Evolutionary conservation across 805 yeast species (phyloP).

Genomic region (Nakazawaea molendinolei): DNA sequence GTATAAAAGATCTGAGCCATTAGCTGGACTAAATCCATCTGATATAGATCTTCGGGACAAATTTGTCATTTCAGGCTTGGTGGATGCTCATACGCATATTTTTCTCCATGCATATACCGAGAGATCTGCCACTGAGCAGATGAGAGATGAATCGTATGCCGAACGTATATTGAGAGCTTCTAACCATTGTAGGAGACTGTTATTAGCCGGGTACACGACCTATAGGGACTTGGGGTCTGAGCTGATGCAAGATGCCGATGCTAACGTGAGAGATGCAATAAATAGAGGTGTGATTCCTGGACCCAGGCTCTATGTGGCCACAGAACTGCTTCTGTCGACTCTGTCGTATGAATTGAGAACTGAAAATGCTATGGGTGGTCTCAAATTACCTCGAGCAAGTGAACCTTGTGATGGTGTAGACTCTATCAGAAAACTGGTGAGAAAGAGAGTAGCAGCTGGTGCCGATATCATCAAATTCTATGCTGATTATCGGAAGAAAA

Average conservation of each 20-base stretch:
- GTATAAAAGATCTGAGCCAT: constrained; percentile 9
- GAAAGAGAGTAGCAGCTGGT: constrained; percentile 21
- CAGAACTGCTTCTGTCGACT: constrained; percentile 19
- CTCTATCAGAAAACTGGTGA: constrained; percentile 20
- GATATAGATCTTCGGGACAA: constrained; percentile 21
- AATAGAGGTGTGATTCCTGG: constrained; percentile 21
- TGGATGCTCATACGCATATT: constrained; percentile 25
- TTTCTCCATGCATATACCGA: constrained; percentile 23
- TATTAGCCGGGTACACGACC: constrained; percentile 23
- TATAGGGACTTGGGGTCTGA: constrained; percentile 24
- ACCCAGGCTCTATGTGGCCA: constrained; percentile 22
- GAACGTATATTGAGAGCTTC: constrained; percentile 21
- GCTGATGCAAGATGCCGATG: constrained; percentile 23
- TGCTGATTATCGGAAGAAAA: constrained; percentile 22
- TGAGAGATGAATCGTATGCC: constrained; percentile 21
- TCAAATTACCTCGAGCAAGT: constrained; percentile 17
- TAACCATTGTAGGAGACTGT: constrained; percentile 20
- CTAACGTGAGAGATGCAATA: constrained; percentile 22
- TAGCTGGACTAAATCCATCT: constrained; percentile 3
- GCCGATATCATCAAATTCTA: constrained; percentile 22
- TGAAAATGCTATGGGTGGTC: constrained; percentile 21
- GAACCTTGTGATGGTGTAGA: constrained; percentile 23
- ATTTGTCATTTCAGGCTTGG: constrained; percentile 21
- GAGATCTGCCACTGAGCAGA: constrained; percentile 20
- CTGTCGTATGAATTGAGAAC: constrained; percentile 19